Evolutionary conservation across 192 early-diverging fungal genomes (phyloP).

Genomic region (Coemansia umbellata): DNA sequence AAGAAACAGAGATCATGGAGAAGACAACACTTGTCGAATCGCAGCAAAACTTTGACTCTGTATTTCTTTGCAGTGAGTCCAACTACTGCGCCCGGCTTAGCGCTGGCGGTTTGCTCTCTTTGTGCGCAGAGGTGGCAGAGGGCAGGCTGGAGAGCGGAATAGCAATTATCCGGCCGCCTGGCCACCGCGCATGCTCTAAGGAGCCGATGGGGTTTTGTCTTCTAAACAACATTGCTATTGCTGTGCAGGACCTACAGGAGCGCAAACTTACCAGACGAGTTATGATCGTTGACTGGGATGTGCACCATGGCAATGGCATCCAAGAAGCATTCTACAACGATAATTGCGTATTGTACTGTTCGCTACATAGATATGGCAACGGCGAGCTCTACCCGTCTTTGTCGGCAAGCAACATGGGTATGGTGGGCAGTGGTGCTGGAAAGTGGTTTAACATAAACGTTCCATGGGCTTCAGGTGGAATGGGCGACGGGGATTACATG

Average conservation of each 20-base stretch:
- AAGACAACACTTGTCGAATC: slow-evolving; percentile 42
- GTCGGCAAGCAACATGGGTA: slow-evolving; percentile 52
- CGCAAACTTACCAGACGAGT: slow-evolving; percentile 54
- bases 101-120: slow-evolving; percentile 69
- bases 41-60: slow-evolving; percentile 55
- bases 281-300: slow-evolving; percentile 92
- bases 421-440: slow-evolving; percentile 63
- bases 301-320: slow-evolving; percentile 95
- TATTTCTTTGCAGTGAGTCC: slow-evolving; percentile 67
- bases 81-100: slow-evolving; percentile 64
- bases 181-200: slow-evolving; percentile 83
- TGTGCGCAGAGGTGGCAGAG: slow-evolving; percentile 64
- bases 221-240: slow-evolving; percentile 87
- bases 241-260: slow-evolving; percentile 59
- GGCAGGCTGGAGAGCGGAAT: slow-evolving; percentile 71
- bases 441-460: slow-evolving; percentile 79
- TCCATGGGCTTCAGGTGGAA: slow-evolving; percentile 71
- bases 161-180: slow-evolving; percentile 88
- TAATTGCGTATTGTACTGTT: slow-evolving; percentile 77
- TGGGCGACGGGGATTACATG: slow-evolving; percentile 85
- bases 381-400: slow-evolving; percentile 75
- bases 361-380: slow-evolving; percentile 81
- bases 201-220: slow-evolving; percentile 85
- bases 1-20: slow-evolving; percentile 46
- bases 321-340: slow-evolving; percentile 78